Base-by-base conservation (phyloP, 2,329 filamentous ascomycete genomes). In the Cladosporium sp. region DNA sequence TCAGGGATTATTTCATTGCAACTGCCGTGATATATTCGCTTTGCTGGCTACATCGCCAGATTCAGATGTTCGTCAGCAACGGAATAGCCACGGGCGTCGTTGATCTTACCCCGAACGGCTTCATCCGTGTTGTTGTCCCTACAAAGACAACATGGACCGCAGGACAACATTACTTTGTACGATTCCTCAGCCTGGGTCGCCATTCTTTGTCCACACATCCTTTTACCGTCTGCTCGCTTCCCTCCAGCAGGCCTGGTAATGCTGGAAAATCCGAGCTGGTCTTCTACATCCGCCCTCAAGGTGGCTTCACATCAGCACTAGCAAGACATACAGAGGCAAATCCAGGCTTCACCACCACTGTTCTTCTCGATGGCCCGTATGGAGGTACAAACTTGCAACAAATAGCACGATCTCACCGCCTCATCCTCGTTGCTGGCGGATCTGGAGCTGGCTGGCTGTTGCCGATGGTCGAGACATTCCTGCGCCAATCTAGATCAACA, bases 291-390 rank as follows among this genome's bases (percentile, higher is more conserved):
- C 70, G 73, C 6, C 72, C 72, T 0, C 70, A 72, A 12, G 59
- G 68, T 0, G 79, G 79, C 0, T 54, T 82, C 7, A 83, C 79
- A 0, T 67, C 62, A 0, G 67, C 71, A 0, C 63, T 82, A 2
- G 69, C 70, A 3, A 66, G 60, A 0, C 49, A 71, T 5, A 73
- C 73, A 0, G 42, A 53, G 4, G 62, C 68, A 25, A 58, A 63
- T 9, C 69, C 78, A 0, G 67, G 63, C 0, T 49, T 57, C 0
- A 55, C 62, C 0, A 63, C 78, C 1, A 67, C 68, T 0, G 75
- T 83, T 0, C 60, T 80, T 1, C 53, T 83, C 1, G 80, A 83
- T 35, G 80, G 80, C 0, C 80, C 80, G 0, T 83, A 83, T 50
- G 78, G 80, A 0, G 79, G 79, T 0, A 60, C 79, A 15, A 62